These are phyloP conservation scores for Flaveria floridana DNA, from an alignment of 140 eudicot species.

Conservation along the genomic window DNA sequence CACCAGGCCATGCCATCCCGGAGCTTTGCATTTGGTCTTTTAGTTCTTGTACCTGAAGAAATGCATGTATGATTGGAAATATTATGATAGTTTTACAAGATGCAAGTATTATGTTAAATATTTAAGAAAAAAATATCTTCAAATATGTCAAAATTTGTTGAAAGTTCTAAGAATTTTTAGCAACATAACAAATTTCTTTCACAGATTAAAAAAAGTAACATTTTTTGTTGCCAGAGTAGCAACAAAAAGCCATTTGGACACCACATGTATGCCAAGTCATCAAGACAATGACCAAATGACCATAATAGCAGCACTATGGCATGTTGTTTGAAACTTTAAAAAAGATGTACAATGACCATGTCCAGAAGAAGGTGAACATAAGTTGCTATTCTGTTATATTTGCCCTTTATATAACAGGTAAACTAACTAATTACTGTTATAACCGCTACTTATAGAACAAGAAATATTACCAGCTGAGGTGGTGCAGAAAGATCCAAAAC, in stretches of 20 bases:
- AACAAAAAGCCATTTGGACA: slow-evolving; percentile 8
- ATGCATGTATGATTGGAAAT: slow-evolving; percentile 12
- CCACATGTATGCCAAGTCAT: neutral
- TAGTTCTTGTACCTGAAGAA: slow-evolving; percentile 72
- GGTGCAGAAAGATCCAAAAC: slow-evolving; percentile 86
- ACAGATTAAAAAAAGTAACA: neutral
- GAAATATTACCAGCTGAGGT: slow-evolving; percentile 67
- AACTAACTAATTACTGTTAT: neutral
- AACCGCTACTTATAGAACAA: neutral
- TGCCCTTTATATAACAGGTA: slow-evolving; percentile 2
- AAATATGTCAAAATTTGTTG: neutral
- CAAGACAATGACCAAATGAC: neutral
- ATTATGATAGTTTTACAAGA: neutral
- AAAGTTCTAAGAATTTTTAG: neutral
- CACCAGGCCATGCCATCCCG: slow-evolving; percentile 99
- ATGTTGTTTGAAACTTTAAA: neutral
- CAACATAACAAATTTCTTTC: neutral
- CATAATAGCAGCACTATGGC: neutral
- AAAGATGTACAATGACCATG: neutral
- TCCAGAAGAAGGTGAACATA: neutral
- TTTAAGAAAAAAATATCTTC: neutral
- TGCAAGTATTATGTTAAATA: neutral
- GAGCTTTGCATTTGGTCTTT: slow-evolving; percentile 71
- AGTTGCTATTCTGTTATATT: slow-evolving; percentile 6
- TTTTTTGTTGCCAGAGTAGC: neutral